A percentile compares a stretch with the other conserved stretches of the same genome.
phyloP scores from a whole-genome alignment of 768 basidiomycete genomes.

The Pisolithus sp. region DNA sequence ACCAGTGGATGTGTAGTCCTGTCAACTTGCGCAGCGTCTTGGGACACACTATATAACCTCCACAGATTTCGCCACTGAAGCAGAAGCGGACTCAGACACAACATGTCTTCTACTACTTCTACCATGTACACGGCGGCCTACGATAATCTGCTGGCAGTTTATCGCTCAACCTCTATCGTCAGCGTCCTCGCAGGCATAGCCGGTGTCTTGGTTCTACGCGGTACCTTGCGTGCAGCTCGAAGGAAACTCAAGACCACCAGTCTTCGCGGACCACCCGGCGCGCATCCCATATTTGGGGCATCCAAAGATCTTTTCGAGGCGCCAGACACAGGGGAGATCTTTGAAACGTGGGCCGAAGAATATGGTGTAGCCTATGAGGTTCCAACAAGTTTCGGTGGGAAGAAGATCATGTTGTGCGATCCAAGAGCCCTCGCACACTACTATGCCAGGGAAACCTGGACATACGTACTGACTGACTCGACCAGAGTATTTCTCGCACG shows the following conservation, averaged over 20 bases:
- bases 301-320: conserved; percentile 20
- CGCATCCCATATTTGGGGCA: conserved; percentile 39
- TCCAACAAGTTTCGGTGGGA: conserved; percentile 31
- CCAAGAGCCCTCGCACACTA: conserved; percentile 45
- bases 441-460: conserved; percentile 42
- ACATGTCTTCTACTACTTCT: no score
- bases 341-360: conserved; percentile 37
- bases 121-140: background rate
- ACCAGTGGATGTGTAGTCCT: no score
- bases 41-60: no score
- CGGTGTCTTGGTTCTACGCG: conserved; percentile 13
- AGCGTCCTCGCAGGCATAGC: conserved; percentile 11
- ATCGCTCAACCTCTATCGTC: background rate
- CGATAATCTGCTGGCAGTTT: background rate
- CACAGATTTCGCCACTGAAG: no score
- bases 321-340: conserved; percentile 28
- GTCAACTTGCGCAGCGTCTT: no score
- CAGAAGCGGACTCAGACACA: no score
- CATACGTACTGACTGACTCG: conserved; percentile 35
- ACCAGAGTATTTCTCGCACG: conserved; percentile 30
- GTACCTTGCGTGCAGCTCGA: conserved; percentile 3
- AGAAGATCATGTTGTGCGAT: conserved; percentile 33
- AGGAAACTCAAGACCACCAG: conserved; percentile 23
- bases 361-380: conserved; percentile 41
- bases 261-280: conserved; percentile 38